A percentile compares a stretch with the other conserved stretches of the same genome.
phyloP scores from a whole-genome alignment of 495 filamentous ascomycete species.

The Penicillium odoratum region DNA sequence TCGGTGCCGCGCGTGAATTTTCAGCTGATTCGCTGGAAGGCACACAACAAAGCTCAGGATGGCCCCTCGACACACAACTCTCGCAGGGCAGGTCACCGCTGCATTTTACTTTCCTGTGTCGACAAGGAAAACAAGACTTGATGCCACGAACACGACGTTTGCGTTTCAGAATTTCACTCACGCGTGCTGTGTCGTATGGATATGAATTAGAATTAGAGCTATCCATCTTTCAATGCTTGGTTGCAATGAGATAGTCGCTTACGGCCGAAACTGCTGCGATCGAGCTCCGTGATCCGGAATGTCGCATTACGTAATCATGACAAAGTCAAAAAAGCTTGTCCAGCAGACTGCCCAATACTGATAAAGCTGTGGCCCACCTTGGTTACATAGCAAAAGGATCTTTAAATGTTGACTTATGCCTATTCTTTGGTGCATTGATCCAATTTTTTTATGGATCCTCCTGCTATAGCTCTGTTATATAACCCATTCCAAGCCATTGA shows the following conservation, averaged over 20 bases:
- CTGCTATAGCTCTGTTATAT: too few species aligned
- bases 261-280: background rate
- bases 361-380: too few species aligned
- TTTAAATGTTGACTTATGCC: too few species aligned
- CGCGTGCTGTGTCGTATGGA: constrained; percentile 11
- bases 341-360: too few species aligned
- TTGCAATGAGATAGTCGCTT: background rate
- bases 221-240: background rate
- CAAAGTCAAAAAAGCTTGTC: too few species aligned
- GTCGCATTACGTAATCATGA: background rate
- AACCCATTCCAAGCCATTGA: too few species aligned
- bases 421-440: too few species aligned
- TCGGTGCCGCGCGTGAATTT: background rate
- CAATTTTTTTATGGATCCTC: too few species aligned
- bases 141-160: constrained; percentile 12
- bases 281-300: background rate
- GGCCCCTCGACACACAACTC: constrained; percentile 62
- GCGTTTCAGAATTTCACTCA: constrained; percentile 12
- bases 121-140: constrained; percentile 30
- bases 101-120: constrained; percentile 50
- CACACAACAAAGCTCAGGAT: constrained; percentile 55
- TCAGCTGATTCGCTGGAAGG: constrained; percentile 15
- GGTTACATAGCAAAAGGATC: too few species aligned
- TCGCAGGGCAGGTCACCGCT: constrained; percentile 64
- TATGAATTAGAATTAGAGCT: background rate